Conservation (phyloP, 208 protist genomes). For the Crithidia thermophila region DNA sequence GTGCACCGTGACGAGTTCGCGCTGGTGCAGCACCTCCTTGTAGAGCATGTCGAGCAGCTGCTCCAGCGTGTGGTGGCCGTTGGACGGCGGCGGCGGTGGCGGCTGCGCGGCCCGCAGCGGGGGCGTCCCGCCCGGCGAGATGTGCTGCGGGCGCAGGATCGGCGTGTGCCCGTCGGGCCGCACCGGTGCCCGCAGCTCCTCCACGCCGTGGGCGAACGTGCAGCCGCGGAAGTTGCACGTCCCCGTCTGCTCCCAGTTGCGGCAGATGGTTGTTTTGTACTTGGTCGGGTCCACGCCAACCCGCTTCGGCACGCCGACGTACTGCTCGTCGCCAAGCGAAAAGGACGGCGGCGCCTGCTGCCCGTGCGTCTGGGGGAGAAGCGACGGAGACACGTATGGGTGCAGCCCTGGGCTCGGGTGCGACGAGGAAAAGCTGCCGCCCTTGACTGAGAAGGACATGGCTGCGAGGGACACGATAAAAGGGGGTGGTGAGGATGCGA, state of each 20-base stretch:
- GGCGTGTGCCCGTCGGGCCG: slow-evolving; percentile 49
- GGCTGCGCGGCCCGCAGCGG: slow-evolving; percentile 34
- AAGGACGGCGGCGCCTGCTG: slow-evolving; percentile 55
- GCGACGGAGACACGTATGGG: slow-evolving; percentile 41
- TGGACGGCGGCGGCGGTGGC: slow-evolving; percentile 15
- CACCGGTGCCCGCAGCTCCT: slow-evolving; percentile 68
- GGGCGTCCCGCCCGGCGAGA: slow-evolving; percentile 41
- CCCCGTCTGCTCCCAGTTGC: slow-evolving; percentile 78
- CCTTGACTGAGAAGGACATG: slow-evolving; percentile 80
- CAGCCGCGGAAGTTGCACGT: slow-evolving; percentile 74
- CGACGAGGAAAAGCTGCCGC: slow-evolving; percentile 45
- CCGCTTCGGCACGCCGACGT: slow-evolving; percentile 42
- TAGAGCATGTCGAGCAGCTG: slow-evolving; percentile 74
- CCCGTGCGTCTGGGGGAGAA: slow-evolving; percentile 41
- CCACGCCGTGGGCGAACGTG: slow-evolving; percentile 84
- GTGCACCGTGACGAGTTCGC: slow-evolving; percentile 64
- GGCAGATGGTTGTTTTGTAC: slow-evolving; percentile 89
- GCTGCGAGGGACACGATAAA: background rate
- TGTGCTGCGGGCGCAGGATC: slow-evolving; percentile 34
- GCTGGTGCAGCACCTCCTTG: slow-evolving; percentile 55
- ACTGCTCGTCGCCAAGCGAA: slow-evolving; percentile 50
- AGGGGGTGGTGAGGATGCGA: background rate
- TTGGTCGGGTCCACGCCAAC: slow-evolving; percentile 72
- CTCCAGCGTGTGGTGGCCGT: slow-evolving; percentile 46
- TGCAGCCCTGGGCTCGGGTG: slow-evolving; percentile 53